Percentiles rank a stretch among this genome's conserved stretches.
phyloP scores from a whole-genome alignment of 2,329 filamentous ascomycete species.

The Ophiostoma ulmi region DNA sequence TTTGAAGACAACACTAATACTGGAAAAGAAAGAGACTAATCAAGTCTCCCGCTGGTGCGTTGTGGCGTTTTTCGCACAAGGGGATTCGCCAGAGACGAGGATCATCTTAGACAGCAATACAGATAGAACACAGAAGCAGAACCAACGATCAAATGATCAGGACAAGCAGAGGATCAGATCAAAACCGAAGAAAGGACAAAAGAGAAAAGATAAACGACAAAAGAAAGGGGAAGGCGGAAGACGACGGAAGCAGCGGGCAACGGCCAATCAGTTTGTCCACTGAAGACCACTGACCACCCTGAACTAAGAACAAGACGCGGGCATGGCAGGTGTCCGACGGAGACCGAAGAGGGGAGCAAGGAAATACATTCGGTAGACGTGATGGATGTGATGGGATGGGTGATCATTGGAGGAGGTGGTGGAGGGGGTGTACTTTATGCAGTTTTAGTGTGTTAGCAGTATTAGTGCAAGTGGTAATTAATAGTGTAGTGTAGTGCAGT shows the following conservation, averaged over 20 bases:
- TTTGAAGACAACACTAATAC: slow-evolving; percentile 10
- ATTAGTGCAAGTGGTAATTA: not conserved
- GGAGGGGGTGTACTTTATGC: not conserved
- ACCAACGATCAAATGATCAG: not conserved
- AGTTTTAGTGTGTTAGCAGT: not conserved
- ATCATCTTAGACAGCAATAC: not conserved
- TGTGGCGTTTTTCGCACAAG: slow-evolving; percentile 9
- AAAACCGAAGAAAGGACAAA: not conserved
- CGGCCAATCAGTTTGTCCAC: slow-evolving; percentile 3
- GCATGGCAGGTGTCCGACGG: not conserved
- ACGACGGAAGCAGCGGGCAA: not conserved
- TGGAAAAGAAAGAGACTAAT: slow-evolving; percentile 15
- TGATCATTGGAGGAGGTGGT: not conserved
- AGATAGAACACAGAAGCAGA: not conserved
- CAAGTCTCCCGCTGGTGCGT: slow-evolving; percentile 2
- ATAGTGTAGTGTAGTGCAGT: not conserved
- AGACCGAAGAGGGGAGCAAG: not conserved
- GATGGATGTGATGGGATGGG: not conserved
- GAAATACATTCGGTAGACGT: not conserved
- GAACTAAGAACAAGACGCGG: not conserved
- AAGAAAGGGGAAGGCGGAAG: not conserved
- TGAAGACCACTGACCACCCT: not conserved
- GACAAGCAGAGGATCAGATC: not conserved
- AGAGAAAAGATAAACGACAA: slow-evolving; percentile 17
- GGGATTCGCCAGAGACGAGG: not conserved